These are phyloP conservation scores for Eucalyptus marginata DNA, from an alignment of 345 rosid genomes.

Conservation along the genomic window DNA sequence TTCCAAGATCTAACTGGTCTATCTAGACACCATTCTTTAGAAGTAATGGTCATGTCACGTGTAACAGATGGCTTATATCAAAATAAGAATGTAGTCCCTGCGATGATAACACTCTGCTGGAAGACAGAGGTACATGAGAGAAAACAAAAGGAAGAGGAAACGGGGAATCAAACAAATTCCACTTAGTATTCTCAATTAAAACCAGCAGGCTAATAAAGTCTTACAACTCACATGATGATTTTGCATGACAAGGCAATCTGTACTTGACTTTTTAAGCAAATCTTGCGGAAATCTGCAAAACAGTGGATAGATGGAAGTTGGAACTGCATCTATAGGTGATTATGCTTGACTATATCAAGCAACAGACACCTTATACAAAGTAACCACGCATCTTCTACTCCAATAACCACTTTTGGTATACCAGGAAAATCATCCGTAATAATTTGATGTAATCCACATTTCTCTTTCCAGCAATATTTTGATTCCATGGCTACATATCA, in stretches of 20 bases:
- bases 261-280: slow-evolving; percentile 38
- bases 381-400: neutral
- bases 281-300: slow-evolving; percentile 63
- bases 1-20: neutral
- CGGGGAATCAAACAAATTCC: neutral
- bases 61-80: neutral
- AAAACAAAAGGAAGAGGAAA: neutral
- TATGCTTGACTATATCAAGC: neutral
- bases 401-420: neutral
- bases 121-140: neutral
- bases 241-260: slow-evolving; percentile 79
- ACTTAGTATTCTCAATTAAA: neutral
- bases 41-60: neutral
- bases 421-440: neutral
- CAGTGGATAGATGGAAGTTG: neutral
- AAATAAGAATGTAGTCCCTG: neutral
- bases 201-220: neutral
- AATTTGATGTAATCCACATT: neutral
- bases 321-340: neutral
- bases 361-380: neutral
- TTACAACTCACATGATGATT: slow-evolving; percentile 59
- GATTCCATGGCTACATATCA: neutral
- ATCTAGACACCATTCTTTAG: neutral
- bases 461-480: neutral
- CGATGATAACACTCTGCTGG: neutral